Conservation (phyloP, 352 stramenopile genomes). For the Thraustochytrium sp. region DNA sequence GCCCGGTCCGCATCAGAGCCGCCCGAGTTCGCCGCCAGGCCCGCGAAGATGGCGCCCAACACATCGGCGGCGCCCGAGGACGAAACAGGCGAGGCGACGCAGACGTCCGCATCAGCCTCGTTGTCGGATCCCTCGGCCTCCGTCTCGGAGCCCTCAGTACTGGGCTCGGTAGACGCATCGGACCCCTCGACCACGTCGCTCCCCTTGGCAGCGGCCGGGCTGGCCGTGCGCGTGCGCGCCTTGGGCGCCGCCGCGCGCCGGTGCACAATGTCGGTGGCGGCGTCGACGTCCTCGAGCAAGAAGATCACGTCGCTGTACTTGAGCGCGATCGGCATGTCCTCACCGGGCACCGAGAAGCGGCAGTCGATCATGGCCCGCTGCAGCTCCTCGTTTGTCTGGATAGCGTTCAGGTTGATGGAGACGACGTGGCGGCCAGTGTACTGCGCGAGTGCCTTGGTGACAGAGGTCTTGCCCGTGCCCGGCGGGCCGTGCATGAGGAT, state of each 20-base stretch:
- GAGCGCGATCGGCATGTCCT: slow-evolving; percentile 63
- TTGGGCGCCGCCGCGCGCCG: no score
- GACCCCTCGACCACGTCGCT: background rate
- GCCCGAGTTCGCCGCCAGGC: background rate
- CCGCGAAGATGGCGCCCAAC: background rate
- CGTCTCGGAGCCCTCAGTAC: background rate
- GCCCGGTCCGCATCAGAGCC: background rate
- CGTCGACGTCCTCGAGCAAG: slow-evolving; percentile 58
- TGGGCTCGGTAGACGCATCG: background rate
- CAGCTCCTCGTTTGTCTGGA: slow-evolving; percentile 70
- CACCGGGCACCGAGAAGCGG: slow-evolving; percentile 58
- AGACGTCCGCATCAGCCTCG: background rate
- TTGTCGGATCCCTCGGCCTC: background rate
- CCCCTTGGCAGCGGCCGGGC: background rate
- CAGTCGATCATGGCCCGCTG: slow-evolving; percentile 69
- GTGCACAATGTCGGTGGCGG: background rate
- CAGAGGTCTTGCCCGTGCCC: slow-evolving; percentile 77
- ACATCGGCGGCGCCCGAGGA: background rate
- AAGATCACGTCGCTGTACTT: slow-evolving; percentile 68
- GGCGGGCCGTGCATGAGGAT: slow-evolving; percentile 75
- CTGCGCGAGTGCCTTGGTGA: slow-evolving; percentile 77
- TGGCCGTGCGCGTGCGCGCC: no score
- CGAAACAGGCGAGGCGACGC: background rate
- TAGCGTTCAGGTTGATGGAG: slow-evolving; percentile 63
- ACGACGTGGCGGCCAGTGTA: slow-evolving; percentile 68